phyloP scores from a whole-genome alignment of 2,329 filamentous ascomycete genomes.

The Pseudocercospora musae region DNA sequence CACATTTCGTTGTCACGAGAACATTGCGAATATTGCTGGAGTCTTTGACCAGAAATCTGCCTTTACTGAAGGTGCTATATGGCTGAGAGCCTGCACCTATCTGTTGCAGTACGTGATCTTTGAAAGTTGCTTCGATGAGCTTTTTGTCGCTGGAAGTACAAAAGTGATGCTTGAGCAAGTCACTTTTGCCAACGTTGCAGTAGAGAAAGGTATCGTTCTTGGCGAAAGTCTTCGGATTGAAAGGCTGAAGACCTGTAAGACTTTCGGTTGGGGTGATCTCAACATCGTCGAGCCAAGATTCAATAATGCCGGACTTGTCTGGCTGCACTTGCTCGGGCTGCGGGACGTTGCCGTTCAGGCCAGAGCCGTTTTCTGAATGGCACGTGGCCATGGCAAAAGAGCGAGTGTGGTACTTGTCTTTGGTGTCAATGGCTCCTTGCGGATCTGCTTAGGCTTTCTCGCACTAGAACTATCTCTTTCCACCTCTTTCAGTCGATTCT shows the following conservation, averaged over 20 bases:
- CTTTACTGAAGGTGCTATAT: neutral
- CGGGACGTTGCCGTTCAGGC: neutral
- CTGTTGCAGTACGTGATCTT: neutral
- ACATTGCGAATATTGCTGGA: neutral
- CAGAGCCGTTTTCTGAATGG: neutral
- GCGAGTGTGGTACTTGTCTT: neutral
- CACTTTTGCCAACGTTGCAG: neutral
- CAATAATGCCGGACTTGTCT: neutral
- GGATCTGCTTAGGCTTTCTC: neutral
- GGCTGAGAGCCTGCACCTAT: neutral
- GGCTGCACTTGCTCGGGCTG: neutral
- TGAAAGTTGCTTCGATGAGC: neutral
- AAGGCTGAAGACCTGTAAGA: neutral
- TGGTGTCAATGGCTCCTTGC: neutral
- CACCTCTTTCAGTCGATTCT: neutral
- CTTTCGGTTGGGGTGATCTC: neutral
- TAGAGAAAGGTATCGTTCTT: neutral
- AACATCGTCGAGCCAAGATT: neutral
- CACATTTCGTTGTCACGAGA: neutral
- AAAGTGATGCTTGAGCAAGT: neutral
- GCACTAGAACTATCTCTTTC: neutral
- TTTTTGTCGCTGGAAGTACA: neutral
- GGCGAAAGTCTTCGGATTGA: neutral
- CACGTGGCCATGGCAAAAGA: neutral
- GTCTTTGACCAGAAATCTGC: constrained; percentile 2